Evolutionary conservation across 352 stramenopile species (phyloP), one percentile per base, ranked within the genome.

Genomic region (Globisporangium echinulatum): DNA sequence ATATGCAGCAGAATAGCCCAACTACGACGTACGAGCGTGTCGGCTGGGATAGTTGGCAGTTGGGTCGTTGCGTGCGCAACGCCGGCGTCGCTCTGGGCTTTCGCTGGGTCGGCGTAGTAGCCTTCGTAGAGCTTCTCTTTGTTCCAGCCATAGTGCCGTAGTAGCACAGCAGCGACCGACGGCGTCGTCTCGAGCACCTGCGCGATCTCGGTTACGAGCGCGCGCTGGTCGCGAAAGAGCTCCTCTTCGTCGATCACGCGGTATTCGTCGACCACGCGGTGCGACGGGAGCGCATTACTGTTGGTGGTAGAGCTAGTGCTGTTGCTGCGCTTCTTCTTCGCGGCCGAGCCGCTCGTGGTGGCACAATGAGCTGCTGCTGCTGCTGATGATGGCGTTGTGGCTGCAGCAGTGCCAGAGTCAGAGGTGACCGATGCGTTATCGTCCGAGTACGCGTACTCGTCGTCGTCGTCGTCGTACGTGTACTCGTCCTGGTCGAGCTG

Each of bases 121-220:
- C 69, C 74, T 62, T 97, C 87, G 63, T 95, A 89, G 2, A 97
- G 64, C 56, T 93, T 91, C 66, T 97, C 87, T 69, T 96, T 94
- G 72, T 96, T 89, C 89, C 89, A 97, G 19, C 73, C 70, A 66
- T 87, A 92, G 62, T 94, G 77, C 17, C 87, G 83, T 69, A 97
- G 67, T 48, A 97, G 67, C 51, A 96, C 74, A 0, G 79, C 79
- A 8, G 82, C 80, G 13, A 87, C 68, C 11, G 82, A 69, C 11
- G 55, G 50, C 49, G 80, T 74, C 33, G 87, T 79, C 73, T 93
- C 77, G n/a, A 95, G 61, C 53, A 95, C 77, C 48, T 88, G 75
- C 37, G 84, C 69, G 54, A 92, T 88, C 59, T 95, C 85, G 43
- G 68, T 50, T 10, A 95, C 81, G 5, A 92, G 68, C 42, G 69